Conservation (phyloP, 1,139 yeast species). For the Candida buenavistaensis region DNA sequence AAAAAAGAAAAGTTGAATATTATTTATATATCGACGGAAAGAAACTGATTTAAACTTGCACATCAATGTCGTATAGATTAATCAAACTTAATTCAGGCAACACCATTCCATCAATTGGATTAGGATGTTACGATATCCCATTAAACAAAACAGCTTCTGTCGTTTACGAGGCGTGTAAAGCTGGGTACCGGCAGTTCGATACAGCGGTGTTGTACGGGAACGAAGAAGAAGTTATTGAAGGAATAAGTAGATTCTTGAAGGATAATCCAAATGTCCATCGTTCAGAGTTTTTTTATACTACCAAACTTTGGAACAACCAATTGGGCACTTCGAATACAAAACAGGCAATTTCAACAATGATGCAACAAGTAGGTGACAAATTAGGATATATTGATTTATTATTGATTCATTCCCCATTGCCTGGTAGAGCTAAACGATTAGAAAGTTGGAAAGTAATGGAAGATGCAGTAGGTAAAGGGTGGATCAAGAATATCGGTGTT, state of each 20-base stretch:
- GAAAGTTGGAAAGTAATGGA: slow-evolving; percentile 65
- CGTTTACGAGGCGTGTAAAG: slow-evolving; percentile 47
- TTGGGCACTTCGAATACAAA: slow-evolving; percentile 26
- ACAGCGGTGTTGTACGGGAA: slow-evolving; percentile 60
- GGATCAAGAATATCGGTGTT: slow-evolving; percentile 63
- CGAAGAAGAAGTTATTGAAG: slow-evolving; percentile 58
- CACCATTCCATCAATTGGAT: slow-evolving; percentile 37
- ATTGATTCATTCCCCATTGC: slow-evolving; percentile 61
- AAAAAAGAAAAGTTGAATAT: no score
- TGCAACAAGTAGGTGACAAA: slow-evolving; percentile 24
- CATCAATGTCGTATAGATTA: slow-evolving; percentile 13
- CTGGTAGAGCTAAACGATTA: slow-evolving; percentile 50
- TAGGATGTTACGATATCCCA: slow-evolving; percentile 38
- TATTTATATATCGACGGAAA: no score
- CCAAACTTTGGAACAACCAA: slow-evolving; percentile 40
- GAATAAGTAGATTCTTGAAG: slow-evolving; percentile 50
- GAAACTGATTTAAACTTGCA: no score
- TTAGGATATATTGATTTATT: slow-evolving; percentile 52
- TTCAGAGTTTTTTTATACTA: slow-evolving; percentile 65
- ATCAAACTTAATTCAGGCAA: slow-evolving; percentile 20
- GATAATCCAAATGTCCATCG: slow-evolving; percentile 51
- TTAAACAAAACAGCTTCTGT: slow-evolving; percentile 25
- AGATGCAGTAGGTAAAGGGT: slow-evolving; percentile 59
- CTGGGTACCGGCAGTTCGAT: slow-evolving; percentile 59
- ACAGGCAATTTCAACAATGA: slow-evolving; percentile 28